phyloP scores from a whole-genome alignment of 495 filamentous ascomycete species.

The Aspergillus carlsbadensis region DNA sequence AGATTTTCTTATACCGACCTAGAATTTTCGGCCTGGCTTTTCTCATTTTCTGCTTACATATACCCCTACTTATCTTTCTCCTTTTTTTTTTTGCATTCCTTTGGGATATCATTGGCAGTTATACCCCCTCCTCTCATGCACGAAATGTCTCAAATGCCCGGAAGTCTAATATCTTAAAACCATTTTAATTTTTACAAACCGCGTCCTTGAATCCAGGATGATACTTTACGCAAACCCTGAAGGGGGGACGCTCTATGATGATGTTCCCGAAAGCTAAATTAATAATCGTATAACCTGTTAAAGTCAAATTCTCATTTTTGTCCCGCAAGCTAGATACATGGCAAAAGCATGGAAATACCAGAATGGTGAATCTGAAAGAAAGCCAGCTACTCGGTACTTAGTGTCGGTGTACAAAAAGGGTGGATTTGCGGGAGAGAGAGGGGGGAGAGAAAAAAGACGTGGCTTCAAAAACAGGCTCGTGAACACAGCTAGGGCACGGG shows the following conservation, averaged over 20 bases:
- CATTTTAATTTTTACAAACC: too few relatives aligned
- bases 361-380: not conserved
- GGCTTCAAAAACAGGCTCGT: too few relatives aligned
- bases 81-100: constrained; percentile 2
- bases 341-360: constrained; percentile 22
- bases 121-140: constrained; percentile 1
- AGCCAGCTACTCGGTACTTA: not conserved
- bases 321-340: constrained; percentile 38
- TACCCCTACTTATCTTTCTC: not conserved
- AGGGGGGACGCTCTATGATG: too few relatives aligned
- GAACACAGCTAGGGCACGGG: not conserved
- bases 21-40: not conserved
- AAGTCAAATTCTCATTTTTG: constrained; percentile 29
- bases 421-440: too few relatives aligned
- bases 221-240: too few relatives aligned
- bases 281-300: not conserved
- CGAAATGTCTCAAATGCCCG: not conserved
- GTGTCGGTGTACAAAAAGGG: not conserved
- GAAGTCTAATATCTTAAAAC: too few relatives aligned
- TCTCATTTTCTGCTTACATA: not conserved
- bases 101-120: not conserved
- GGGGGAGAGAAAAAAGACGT: too few relatives aligned
- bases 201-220: too few relatives aligned
- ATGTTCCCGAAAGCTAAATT: too few relatives aligned
- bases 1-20: constrained; percentile 3